Conservation (phyloP, 2,329 filamentous ascomycete genomes). For the Emydomyces testavorans region DNA sequence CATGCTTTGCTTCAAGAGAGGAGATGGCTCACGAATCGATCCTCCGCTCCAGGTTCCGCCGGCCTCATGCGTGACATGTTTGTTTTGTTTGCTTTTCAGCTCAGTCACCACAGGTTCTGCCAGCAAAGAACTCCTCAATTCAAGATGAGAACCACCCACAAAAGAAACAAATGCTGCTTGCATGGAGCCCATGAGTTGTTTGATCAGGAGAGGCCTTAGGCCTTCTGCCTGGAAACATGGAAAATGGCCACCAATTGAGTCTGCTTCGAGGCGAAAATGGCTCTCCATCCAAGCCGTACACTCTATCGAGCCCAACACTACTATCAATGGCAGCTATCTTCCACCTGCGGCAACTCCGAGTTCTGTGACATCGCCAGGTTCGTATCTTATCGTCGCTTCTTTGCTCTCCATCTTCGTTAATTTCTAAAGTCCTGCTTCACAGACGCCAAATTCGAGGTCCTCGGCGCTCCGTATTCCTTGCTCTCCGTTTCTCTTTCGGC, state of each 20-base stretch:
- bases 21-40: no score
- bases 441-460: constrained; percentile 93
- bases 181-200: constrained; percentile 26
- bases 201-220: constrained; percentile 28
- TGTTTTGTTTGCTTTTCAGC: constrained; percentile 7
- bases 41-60: background rate
- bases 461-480: constrained; percentile 84
- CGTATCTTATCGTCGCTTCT: constrained; percentile 6
- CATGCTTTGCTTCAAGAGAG: no score
- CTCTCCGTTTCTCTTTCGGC: constrained; percentile 87
- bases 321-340: constrained; percentile 27
- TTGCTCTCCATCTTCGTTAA: background rate
- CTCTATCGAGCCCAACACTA: constrained; percentile 29
- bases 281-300: constrained; percentile 37
- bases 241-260: constrained; percentile 17
- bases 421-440: background rate
- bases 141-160: background rate
- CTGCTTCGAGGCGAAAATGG: constrained; percentile 24
- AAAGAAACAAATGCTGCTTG: constrained; percentile 1
- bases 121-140: background rate
- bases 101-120: constrained; percentile 1
- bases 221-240: constrained; percentile 25
- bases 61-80: background rate
- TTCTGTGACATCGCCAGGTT: constrained; percentile 35
- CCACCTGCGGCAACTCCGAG: constrained; percentile 27